These are phyloP conservation scores for Cadophora luteo-olivacea DNA, from an alignment of 2,329 filamentous ascomycete genomes.

Conservation along the genomic window DNA sequence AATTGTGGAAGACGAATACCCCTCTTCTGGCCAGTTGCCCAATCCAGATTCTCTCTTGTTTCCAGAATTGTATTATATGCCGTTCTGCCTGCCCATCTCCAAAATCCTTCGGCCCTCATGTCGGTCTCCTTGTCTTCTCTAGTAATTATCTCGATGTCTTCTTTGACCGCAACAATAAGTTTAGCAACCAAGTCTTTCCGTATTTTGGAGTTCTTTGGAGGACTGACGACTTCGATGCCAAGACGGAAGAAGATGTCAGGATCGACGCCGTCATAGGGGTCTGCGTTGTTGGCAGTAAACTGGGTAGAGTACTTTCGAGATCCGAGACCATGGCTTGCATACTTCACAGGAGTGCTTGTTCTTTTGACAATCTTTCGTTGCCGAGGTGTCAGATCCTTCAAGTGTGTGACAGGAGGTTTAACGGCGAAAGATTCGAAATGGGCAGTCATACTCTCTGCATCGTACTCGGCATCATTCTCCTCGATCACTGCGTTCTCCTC, in stretches of 20 bases:
- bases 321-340: conserved; percentile 30
- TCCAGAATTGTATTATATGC: conserved; percentile 35
- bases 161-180: conserved; percentile 38
- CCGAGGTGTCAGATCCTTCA: conserved; percentile 37
- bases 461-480: conserved; percentile 15
- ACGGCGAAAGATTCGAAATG: conserved; percentile 22
- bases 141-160: conserved; percentile 39
- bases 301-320: conserved; percentile 33
- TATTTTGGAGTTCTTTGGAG: conserved; percentile 32
- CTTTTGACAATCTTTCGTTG: conserved; percentile 37
- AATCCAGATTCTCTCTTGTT: conserved; percentile 38
- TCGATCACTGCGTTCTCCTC: conserved; percentile 15
- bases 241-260: conserved; percentile 41
- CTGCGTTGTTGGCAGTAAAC: conserved; percentile 8
- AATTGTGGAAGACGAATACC: conserved; percentile 12
- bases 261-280: conserved; percentile 37
- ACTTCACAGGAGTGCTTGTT: conserved; percentile 29
- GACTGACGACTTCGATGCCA: conserved; percentile 36
- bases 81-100: conserved; percentile 42
- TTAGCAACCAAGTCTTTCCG: conserved; percentile 40
- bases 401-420: conserved; percentile 24
- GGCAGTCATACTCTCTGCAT: conserved; percentile 9
- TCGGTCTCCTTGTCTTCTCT: conserved; percentile 39
- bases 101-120: conserved; percentile 42
- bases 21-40: conserved; percentile 42